These are phyloP conservation scores for Mangifera indica DNA, from an alignment of 345 rosid genomes.

Conservation along the genomic window DNA sequence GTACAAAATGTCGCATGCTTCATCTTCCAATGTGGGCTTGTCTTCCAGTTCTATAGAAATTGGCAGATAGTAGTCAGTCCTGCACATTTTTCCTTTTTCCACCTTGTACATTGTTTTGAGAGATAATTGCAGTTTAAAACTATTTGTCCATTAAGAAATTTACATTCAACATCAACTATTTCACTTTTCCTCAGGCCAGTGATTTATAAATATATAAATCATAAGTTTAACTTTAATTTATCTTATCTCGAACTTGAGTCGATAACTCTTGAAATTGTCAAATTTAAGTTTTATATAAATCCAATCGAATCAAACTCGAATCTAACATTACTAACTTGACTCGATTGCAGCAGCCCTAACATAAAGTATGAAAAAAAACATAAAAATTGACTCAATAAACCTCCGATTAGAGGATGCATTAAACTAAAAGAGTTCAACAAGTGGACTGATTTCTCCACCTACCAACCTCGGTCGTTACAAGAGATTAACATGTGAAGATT, in stretches of 20 bases:
- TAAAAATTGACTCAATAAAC: conserved; percentile 29
- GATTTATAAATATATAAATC: too few species aligned
- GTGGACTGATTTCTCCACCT: not conserved
- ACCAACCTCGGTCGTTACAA: conserved; percentile 15
- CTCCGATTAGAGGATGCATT: conserved; percentile 43
- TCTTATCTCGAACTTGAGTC: too few species aligned
- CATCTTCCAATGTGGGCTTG: conserved; percentile 30
- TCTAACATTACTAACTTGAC: too few species aligned
- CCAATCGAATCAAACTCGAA: too few species aligned
- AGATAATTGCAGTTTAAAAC: not conserved
- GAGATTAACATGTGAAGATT: not conserved
- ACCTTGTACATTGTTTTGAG: not conserved
- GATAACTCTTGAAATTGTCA: too few species aligned
- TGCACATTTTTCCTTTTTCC: too few species aligned
- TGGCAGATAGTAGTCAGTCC: conserved; percentile 35
- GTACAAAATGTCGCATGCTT: conserved; percentile 21
- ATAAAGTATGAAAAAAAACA: not conserved
- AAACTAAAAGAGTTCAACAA: conserved; percentile 16
- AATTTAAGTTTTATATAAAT: too few species aligned
- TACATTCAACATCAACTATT: not conserved
- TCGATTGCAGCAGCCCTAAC: not conserved
- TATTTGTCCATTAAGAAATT: not conserved
- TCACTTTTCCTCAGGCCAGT: not conserved
- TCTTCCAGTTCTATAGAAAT: conserved; percentile 33
- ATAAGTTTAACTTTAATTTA: too few species aligned